phyloP scores from a whole-genome alignment of 495 filamentous ascomycete species.

The Aspergillus diversus region DNA sequence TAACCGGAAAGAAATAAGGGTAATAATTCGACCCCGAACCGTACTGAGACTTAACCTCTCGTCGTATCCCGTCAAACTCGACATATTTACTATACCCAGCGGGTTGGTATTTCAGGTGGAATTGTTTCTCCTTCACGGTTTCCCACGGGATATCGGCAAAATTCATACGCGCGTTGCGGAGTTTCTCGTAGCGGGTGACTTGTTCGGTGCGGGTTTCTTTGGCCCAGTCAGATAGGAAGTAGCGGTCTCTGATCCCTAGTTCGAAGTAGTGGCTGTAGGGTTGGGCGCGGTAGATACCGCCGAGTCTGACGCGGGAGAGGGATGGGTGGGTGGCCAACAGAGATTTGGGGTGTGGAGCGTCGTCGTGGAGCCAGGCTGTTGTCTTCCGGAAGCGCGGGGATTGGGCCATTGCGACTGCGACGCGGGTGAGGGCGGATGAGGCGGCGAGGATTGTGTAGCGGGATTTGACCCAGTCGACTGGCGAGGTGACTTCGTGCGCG shows the following conservation, averaged over 20 bases:
- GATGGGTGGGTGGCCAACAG: constrained; percentile 19
- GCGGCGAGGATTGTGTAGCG: constrained; percentile 31
- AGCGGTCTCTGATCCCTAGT: constrained; percentile 32
- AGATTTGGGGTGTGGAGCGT: constrained; percentile 6
- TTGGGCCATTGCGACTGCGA: constrained; percentile 39
- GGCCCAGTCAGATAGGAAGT: constrained; percentile 38
- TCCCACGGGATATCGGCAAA: neutral
- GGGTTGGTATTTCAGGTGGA: neutral
- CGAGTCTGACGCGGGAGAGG: constrained; percentile 36
- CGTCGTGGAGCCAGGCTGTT: constrained; percentile 23
- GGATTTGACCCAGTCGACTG: constrained; percentile 34
- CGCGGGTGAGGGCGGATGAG: constrained; percentile 29
- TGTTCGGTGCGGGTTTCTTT: neutral
- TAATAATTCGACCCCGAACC: constrained; percentile 5
- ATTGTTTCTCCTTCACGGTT: neutral
- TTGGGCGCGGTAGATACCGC: constrained; percentile 47
- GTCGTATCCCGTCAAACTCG: neutral
- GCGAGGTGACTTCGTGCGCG: constrained; percentile 26
- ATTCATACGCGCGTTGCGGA: constrained; percentile 1
- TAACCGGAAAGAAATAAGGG: constrained; percentile 1
- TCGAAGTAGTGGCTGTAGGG: constrained; percentile 44
- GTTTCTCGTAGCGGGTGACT: neutral
- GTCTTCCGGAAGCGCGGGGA: constrained; percentile 23
- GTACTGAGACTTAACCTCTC: neutral
- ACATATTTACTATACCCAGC: neutral